Evolutionary conservation across 495 filamentous ascomycete genomes (phyloP), one percentile per base, ranked within the genome.

Genomic region (Aspergillus campestris): DNA sequence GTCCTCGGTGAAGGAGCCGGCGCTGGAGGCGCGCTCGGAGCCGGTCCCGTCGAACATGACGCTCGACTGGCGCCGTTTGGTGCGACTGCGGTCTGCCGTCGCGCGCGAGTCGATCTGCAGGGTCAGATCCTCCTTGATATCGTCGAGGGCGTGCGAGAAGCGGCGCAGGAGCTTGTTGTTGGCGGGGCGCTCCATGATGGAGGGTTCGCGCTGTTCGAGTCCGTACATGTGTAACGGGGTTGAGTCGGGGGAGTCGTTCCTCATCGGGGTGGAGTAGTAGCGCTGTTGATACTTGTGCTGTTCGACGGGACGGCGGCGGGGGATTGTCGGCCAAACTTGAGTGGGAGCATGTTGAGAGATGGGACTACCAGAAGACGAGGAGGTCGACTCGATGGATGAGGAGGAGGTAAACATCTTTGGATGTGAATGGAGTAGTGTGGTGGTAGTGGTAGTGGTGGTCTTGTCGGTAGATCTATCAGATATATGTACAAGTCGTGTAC

Each of bases 191-290:
- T 65, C 52, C 38, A 48, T 45, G 49, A 69, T 59, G 9, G 69
- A 68, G 18, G 64, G 60, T 11, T 61, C 57, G 45, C 67, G 62
- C 44, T 65, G 55, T 34, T 70, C 67, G 18, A 65, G 49, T 44
- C 69, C 69, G 40, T 70, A 70, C 40, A 64, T 29, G 31, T 65
- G 51, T 0, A 69, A 44, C 2, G 69, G 69, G 10, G 62, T 70
- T 34, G 62, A 61, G 7, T 59, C 57, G 8, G 57, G 53, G 11
- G 50, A 36, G 37, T 55, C 55, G 7, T 69, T 47, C 13, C 59
- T 58, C 35, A 69, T 24, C 1, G 67, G 69, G 9, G 67, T 62
- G 29, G 69, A 59, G 44, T 72, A 72, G 48, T 62, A 72, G 28
- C 69, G 65, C 32, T 24, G 18, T 24, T 52, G 66, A 34, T 45